Base-by-base conservation (phyloP, 140 eudicot species). In the Flaveria floridana region DNA sequence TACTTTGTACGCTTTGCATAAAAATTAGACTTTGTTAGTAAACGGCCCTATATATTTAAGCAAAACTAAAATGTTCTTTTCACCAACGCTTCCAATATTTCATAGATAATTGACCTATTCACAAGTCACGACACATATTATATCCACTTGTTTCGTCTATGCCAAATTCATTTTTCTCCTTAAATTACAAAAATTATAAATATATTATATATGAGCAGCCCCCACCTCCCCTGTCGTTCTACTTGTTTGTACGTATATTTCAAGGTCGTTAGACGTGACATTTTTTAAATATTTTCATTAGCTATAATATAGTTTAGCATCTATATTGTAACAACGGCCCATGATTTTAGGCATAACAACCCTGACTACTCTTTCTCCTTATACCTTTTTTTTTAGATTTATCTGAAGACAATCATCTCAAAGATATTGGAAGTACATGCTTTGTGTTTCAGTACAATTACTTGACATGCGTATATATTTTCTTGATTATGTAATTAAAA, bases 121-220 rank as follows among this genome's bases (percentile, higher is more conserved):
- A 19, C 64, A 57, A 20, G 63, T 20, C 30, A 57, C 34, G 10
- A 20, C 28, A 16, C 59, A 23, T 57, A 57, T 59, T 21, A 26
- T 59, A 59, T 59, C 66, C n/a, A 59, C 20, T 26, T 26, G 28
- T 62, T 62, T 62, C 21, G 48, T 28, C 11, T 23, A 65, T 65
- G 70, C 47, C 50, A 30, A 59, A 23, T 11, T 10, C 21, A 1
- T 62, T 62, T 62, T 15, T 65, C 70, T 14, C 25, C 23, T 26
- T 23, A 59, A 59, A 59, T 12, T 59, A 12, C 66, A 59, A 59
- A 21, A 47, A 47, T n/a, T n/a, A 59, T 11, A 21, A 47, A 12
- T n/a, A 47, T 7, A 8, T 30, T 30, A 57, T 57, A 58, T 58
- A 21, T 58, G 23, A 65, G 70, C 70, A 34, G 70, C 70, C 70